These are phyloP conservation scores for Pinus albicaulis DNA, from an alignment of 75 land plant species.

Conservation along the genomic window DNA sequence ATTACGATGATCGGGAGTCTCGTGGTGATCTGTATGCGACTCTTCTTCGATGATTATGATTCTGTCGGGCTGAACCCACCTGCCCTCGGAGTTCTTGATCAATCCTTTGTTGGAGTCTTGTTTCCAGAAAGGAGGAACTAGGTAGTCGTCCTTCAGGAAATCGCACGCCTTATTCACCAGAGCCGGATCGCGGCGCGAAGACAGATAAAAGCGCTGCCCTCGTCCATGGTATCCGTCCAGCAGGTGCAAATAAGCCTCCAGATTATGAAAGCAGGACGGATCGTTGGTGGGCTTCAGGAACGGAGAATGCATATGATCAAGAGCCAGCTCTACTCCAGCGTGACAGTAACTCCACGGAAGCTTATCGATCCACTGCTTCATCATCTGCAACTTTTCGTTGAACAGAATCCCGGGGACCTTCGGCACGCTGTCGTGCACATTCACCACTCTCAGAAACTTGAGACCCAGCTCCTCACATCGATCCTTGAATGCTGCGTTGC, in stretches of 20 bases:
- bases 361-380: constrained; percentile 10
- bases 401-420: constrained; percentile 48
- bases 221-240: constrained; percentile 68
- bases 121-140: constrained; percentile 49
- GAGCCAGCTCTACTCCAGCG: constrained; percentile 51
- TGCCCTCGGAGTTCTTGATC: constrained; percentile 32
- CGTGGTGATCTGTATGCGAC: no score
- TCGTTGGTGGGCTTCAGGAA: constrained; percentile 32
- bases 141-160: constrained; percentile 28
- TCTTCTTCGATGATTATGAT: no score
- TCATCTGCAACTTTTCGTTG: constrained; percentile 30
- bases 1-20: no score
- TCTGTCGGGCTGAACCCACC: constrained; percentile 27
- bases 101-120: constrained; percentile 67
- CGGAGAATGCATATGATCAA: constrained; percentile 47
- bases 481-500: constrained; percentile 14
- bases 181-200: constrained; percentile 43
- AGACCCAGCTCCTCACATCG: constrained; percentile 23
- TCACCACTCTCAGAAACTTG: constrained; percentile 49
- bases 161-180: constrained; percentile 61
- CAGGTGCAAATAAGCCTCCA: constrained; percentile 74
- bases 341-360: constrained; percentile 51
- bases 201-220: constrained; percentile 19
- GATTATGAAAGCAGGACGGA: constrained; percentile 41
- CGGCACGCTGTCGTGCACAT: constrained; percentile 55